These are phyloP conservation scores for Acanthamoeba rhysodes DNA, from an alignment of 208 protist genomes.

Conservation along the genomic window DNA sequence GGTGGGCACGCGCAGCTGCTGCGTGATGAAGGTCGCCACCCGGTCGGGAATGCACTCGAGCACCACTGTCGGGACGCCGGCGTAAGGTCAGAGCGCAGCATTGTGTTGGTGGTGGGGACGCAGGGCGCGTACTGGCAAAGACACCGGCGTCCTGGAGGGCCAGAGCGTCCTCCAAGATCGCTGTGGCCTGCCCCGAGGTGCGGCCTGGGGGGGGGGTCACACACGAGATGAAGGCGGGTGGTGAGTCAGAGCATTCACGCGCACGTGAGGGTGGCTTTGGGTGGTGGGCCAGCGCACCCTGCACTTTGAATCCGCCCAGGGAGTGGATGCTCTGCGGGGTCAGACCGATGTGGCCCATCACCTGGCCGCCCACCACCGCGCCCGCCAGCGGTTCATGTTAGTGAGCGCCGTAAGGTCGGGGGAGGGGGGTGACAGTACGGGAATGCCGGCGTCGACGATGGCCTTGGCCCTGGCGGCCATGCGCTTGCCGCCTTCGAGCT, in stretches of 20 bases:
- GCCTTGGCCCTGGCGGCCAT: conserved; percentile 75
- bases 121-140: conserved; percentile 44
- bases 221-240: neutral
- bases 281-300: no score
- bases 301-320: conserved; percentile 90
- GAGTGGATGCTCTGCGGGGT: conserved; percentile 89
- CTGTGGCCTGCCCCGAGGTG: conserved; percentile 27
- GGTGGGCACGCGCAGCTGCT: conserved; percentile 88
- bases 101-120: conserved; percentile 28
- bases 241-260: neutral
- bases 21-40: conserved; percentile 87
- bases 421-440: neutral
- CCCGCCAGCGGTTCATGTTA: neutral
- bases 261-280: no score
- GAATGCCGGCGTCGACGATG: conserved; percentile 79
- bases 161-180: conserved; percentile 90
- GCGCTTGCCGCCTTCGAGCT: conserved; percentile 90
- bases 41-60: conserved; percentile 90
- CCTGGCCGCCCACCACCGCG: conserved; percentile 64
- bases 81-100: no score
- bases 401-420: no score
- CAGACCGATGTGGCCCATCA: conserved; percentile 92
- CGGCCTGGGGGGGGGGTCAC: neutral
- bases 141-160: conserved; percentile 90
- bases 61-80: no score